Conservation (phyloP, 257 asterid genomes). For the Salvia miltiorrhiza region DNA sequence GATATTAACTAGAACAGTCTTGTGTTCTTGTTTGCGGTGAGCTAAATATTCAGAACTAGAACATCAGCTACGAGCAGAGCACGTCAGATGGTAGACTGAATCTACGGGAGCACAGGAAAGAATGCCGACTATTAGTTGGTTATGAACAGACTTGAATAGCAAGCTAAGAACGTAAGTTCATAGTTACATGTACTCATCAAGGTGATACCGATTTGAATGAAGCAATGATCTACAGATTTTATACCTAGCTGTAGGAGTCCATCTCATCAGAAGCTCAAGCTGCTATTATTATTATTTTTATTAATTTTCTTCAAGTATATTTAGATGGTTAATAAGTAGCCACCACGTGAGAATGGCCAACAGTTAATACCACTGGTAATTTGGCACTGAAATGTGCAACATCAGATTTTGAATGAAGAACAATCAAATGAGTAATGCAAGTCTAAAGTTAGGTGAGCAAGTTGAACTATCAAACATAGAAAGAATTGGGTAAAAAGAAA, state of each 20-base stretch:
- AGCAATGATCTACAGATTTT: background rate
- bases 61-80: background rate
- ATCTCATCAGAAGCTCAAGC: constrained; percentile 5
- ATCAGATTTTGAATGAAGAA: background rate
- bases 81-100: background rate
- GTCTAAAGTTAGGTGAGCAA: constrained; percentile 1
- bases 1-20: background rate
- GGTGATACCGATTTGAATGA: too few species aligned
- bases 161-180: background rate
- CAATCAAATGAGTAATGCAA: background rate
- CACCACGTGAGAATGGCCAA: background rate
- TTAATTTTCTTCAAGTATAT: too few species aligned
- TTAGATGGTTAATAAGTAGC: background rate
- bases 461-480: constrained; percentile 7
- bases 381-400: constrained; percentile 3
- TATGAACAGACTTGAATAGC: background rate
- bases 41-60: background rate
- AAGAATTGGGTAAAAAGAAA: background rate
- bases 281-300: background rate
- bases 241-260: background rate
- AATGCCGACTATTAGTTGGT: background rate
- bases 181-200: background rate
- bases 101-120: background rate
- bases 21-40: background rate
- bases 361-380: background rate